Evolutionary conservation across 352 stramenopile species (phyloP), one percentile per base, ranked within the genome.

Genomic region (Saprolegnia diclina): DNA sequence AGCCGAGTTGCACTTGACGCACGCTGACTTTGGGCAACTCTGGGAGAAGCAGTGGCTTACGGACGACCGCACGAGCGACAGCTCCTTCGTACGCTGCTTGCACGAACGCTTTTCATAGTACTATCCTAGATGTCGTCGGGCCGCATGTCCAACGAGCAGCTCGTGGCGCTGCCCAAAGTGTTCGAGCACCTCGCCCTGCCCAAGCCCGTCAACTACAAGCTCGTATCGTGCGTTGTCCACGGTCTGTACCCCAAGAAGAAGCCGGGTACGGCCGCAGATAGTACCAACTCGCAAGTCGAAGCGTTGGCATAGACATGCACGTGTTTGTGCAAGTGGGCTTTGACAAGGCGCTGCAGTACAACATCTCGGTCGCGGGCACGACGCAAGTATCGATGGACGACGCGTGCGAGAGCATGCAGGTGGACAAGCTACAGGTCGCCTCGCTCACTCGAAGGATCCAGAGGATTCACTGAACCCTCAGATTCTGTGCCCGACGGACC

Each of bases 251-350:
- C 57, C n/a, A 53, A 55, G 57, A 24, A 35, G 29, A 66, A 55
- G 26, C n/a, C 50, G 4, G 57, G 57, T 66, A 54, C 56, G 19
- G 52, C 42, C 38, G 7, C 35, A 24, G 19, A n/a, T n/a, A n/a
- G n/a, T n/a, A 14, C 22, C 54, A 29, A 29, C 22, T 44, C 11
- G 5, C 26, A 22, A 32, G 45, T 13, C 21, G 14, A 11, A 26
- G 38, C 19, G 24, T 59, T n/a, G 1, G 18, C 16, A 24, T 62
- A 62, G 54, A 66, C 38, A 24, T 66, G 24, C 57, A 40, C 29
- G 57, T 66, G 4, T 19, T 54, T 11, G 57, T 66, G 38, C 57
- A 66, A 66, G 57, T 66, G 29, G 57, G 57, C 44, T 66, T 66
- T 55, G 57, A 66, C 50, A 21, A 21, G 22, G 52, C 57, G 57